Conservation (phyloP, 805 yeast genomes). For the Schwanniomyces sp. region DNA sequence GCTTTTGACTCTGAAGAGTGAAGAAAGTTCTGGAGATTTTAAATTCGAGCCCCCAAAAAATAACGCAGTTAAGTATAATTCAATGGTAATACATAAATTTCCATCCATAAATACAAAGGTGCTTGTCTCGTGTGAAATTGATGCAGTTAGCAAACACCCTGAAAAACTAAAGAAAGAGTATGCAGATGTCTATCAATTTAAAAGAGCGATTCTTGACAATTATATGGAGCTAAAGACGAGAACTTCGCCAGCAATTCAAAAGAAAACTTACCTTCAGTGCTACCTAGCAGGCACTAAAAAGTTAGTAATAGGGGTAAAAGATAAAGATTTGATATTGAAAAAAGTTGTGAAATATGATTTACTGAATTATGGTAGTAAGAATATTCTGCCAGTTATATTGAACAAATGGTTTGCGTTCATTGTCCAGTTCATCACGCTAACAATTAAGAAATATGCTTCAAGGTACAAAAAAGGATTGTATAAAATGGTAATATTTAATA, state of each 20-base stretch:
- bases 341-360: conserved; percentile 3
- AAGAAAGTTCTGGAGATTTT: neutral
- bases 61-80: conserved; percentile 7
- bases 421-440: conserved; percentile 2
- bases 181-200: neutral
- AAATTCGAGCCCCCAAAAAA: conserved; percentile 2
- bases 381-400: neutral
- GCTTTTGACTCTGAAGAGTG: conserved; percentile 1
- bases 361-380: neutral
- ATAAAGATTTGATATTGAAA: conserved; percentile 3
- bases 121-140: conserved; percentile 9
- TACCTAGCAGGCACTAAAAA: conserved; percentile 6
- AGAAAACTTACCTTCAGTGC: conserved; percentile 6
- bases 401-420: conserved; percentile 9
- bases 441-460: neutral
- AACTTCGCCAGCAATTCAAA: neutral
- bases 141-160: conserved; percentile 4
- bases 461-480: neutral
- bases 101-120: conserved; percentile 1
- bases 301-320: conserved; percentile 6
- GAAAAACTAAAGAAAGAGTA: neutral
- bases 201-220: conserved; percentile 3
- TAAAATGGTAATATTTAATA: neutral
- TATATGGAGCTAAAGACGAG: conserved; percentile 7
- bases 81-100: conserved; percentile 7